Evolutionary conservation across 2,329 filamentous ascomycete species (phyloP).

Genomic region (Scolecobasidium constrictum): DNA sequence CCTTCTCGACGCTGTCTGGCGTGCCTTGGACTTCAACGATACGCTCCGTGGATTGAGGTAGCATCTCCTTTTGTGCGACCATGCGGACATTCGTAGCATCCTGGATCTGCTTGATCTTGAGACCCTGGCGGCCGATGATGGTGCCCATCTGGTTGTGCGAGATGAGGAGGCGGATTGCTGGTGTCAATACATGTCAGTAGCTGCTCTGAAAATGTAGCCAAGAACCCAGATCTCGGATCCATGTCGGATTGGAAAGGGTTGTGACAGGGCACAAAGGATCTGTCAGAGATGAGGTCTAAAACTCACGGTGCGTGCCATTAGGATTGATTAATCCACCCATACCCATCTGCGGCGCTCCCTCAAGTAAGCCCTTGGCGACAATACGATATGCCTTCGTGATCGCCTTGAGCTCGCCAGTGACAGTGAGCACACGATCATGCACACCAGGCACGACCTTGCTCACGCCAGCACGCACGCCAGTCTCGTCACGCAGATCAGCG

Average conservation of each 20-base stretch:
- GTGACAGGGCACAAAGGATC: no score
- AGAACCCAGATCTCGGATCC: no score
- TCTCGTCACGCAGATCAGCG: constrained; percentile 91
- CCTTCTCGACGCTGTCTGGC: constrained; percentile 89
- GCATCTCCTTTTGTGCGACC: constrained; percentile 99
- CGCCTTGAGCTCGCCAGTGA: constrained; percentile 79
- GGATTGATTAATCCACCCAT: constrained; percentile 85
- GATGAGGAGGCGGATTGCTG: constrained; percentile 94
- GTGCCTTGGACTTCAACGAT: constrained; percentile 95
- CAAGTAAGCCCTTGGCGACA: constrained; percentile 81
- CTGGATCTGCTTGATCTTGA: constrained; percentile 99
- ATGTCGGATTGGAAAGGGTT: no score
- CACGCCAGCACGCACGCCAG: constrained; percentile 92
- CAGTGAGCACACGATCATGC: constrained; percentile 91
- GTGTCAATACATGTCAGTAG: no score
- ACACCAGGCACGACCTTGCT: constrained; percentile 98
- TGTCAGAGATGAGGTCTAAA: neutral
- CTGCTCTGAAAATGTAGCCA: neutral
- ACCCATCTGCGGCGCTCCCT: constrained; percentile 87
- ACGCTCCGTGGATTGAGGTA: constrained; percentile 94
- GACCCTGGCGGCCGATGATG: constrained; percentile 89
- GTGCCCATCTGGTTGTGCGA: constrained; percentile 99
- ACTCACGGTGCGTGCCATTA: constrained; percentile 88
- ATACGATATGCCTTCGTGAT: constrained; percentile 89
- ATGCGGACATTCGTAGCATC: constrained; percentile 94